Evolutionary conservation across 306 rosid genomes (phyloP), one percentile per base, ranked within the genome.

Genomic region (Fragaria vesca): DNA sequence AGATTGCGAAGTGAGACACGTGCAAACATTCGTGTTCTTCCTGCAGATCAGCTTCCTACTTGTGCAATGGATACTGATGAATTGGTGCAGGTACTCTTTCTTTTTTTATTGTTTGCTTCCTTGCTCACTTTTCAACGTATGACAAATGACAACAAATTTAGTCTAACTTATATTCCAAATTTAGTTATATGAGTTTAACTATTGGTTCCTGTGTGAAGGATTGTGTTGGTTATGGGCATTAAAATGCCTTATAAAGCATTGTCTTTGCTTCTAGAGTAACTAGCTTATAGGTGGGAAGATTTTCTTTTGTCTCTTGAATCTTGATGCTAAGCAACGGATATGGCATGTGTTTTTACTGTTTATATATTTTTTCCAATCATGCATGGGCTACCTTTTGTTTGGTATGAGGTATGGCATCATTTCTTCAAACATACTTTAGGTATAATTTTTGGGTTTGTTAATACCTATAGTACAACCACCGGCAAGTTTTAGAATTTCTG

Each of bases 61-160:
- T 83, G 87, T 83, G 84, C 82, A 48, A 72, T 69, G 82, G 46
- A 66, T 24, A 72, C 82, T n/a, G 85, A 84, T 81, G 87, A 84
- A 74, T 74, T 84, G 74, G 78, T 84, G 66, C 85, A 77, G 82
- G 82, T 81, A 61, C 66, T 38, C 51, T 34, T 71, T 71, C 63
- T 45, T 34, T 2, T 2, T 62, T 63, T 13, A 43, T 72, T 43
- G 24, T 55, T 42, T 32, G 32, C 47, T 55, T 76, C 6, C 45
- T 13, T 42, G 28, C 13, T 16, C 13, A 7, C n/a, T 20, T 2
- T 75, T 51, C 36, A 40, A 20, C 38, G 8, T 40, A 42, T 42
- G 45, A 13, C 40, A 54, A 58, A 8, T 3, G 17, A 11, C 7
- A 43, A 46, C 15, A 24, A 65, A 34, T 17, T 40, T n/a, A 38